Evolutionary conservation across 2,329 filamentous ascomycete genomes (phyloP).

Genomic region (Podosphaera aphanis): DNA sequence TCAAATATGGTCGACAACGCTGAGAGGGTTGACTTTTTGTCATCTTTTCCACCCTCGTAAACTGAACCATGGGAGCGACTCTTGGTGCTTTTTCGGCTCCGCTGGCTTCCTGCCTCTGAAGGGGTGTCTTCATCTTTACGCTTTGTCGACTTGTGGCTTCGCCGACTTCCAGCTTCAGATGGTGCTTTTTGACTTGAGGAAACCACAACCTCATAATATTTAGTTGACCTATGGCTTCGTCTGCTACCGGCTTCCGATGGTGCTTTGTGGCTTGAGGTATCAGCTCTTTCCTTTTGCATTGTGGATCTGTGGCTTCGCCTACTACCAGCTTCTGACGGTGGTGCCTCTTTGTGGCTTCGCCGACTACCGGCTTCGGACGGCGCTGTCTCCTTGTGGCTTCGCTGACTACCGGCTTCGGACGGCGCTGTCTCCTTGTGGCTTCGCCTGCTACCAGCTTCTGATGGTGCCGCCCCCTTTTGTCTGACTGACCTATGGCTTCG

Average conservation of each 20-base stretch:
- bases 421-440: conserved; percentile 4
- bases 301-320: neutral
- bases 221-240: neutral
- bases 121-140: neutral
- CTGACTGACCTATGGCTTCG: neutral
- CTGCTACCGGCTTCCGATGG: neutral
- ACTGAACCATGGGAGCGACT: neutral
- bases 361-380: no score
- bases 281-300: neutral
- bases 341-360: neutral
- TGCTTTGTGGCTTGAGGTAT: neutral
- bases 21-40: neutral
- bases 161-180: neutral
- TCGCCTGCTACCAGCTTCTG: no score
- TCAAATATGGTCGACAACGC: neutral
- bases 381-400: no score
- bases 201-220: neutral
- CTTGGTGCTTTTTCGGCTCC: neutral
- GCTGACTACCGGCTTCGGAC: neutral
- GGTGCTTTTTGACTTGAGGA: neutral
- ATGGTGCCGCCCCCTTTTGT: neutral
- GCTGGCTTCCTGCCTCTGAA: neutral
- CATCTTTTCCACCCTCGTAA: neutral
- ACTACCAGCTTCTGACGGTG: neutral
- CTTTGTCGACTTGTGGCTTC: neutral